These are phyloP conservation scores for Aschersonia sp. DNA, from an alignment of 2,329 filamentous ascomycete species.

Conservation along the genomic window DNA sequence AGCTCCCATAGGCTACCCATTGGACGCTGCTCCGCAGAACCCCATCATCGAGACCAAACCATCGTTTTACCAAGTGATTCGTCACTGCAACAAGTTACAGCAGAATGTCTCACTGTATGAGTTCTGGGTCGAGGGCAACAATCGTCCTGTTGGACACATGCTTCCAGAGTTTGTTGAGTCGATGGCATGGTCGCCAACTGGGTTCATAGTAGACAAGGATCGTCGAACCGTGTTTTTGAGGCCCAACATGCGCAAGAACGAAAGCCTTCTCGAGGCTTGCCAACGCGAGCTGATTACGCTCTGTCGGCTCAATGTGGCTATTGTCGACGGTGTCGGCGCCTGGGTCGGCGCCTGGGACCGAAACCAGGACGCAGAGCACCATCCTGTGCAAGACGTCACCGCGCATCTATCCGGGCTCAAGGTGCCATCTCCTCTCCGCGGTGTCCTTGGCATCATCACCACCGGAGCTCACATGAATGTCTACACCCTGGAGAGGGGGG, in stretches of 20 bases:
- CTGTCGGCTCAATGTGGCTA: conserved; percentile 12
- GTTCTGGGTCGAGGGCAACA: conserved; percentile 9
- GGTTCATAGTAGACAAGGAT: conserved; percentile 6
- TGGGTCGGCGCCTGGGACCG: conserved; percentile 10
- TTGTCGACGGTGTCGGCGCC: conserved; percentile 11
- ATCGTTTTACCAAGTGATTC: conserved; percentile 9
- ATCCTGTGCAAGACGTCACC: conserved; percentile 14
- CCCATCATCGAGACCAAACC: neutral
- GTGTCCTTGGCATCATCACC: conserved; percentile 20
- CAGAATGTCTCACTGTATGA: conserved; percentile 8
- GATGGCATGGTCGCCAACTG: conserved; percentile 9
- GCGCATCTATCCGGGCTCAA: conserved; percentile 9
- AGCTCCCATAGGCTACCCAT: neutral
- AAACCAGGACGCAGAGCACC: conserved; percentile 7
- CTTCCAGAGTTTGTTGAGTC: conserved; percentile 7
- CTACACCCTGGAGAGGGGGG: conserved; percentile 13
- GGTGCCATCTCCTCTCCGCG: conserved; percentile 17
- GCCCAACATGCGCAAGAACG: conserved; percentile 1
- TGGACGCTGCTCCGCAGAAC: neutral
- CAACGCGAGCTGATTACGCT: conserved; percentile 6
- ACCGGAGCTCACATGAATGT: conserved; percentile 22
- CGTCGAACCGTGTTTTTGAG: conserved; percentile 9
- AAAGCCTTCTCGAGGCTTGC: conserved; percentile 1
- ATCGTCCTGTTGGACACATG: conserved; percentile 12
- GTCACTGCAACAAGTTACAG: conserved; percentile 12